Evolutionary conservation across 2,329 filamentous ascomycete genomes (phyloP).

Genomic region (Colletotrichum trifolii): DNA sequence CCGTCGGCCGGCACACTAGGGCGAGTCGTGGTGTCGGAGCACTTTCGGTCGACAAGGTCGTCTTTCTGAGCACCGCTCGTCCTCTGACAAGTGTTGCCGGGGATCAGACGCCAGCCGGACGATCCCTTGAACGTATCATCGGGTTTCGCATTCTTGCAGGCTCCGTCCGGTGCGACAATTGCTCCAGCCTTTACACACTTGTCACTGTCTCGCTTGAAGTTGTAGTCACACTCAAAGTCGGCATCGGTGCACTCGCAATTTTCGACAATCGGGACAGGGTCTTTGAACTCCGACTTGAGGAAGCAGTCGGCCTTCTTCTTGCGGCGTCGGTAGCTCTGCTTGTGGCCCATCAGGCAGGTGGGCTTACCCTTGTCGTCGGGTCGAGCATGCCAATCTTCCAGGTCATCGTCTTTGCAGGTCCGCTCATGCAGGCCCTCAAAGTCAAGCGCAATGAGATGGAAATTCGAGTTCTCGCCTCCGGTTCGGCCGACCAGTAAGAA

Average conservation of each 20-base stretch:
- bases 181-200: constrained; percentile 72
- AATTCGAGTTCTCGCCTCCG: constrained; percentile 62
- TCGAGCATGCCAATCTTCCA: constrained; percentile 90
- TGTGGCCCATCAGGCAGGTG: constrained; percentile 95
- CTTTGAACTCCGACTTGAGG: constrained; percentile 85
- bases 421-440: constrained; percentile 84
- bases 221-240: constrained; percentile 98
- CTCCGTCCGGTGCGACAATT: constrained; percentile 74
- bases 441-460: constrained; percentile 80
- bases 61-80: constrained; percentile 73
- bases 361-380: constrained; percentile 82
- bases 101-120: constrained; percentile 92
- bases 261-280: constrained; percentile 75
- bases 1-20: constrained; percentile 70
- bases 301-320: constrained; percentile 93
- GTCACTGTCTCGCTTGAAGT: constrained; percentile 76
- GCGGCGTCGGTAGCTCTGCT: constrained; percentile 84
- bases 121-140: constrained; percentile 83
- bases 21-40: constrained; percentile 66
- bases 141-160: constrained; percentile 73
- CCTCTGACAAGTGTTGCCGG: constrained; percentile 79
- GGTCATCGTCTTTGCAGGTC: constrained; percentile 80
- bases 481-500: constrained; percentile 80
- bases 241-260: constrained; percentile 82
- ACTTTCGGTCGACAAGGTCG: constrained; percentile 78